Base-by-base conservation (phyloP, 371 early-diverging fungal species). In the Mortierella sp. region DNA sequence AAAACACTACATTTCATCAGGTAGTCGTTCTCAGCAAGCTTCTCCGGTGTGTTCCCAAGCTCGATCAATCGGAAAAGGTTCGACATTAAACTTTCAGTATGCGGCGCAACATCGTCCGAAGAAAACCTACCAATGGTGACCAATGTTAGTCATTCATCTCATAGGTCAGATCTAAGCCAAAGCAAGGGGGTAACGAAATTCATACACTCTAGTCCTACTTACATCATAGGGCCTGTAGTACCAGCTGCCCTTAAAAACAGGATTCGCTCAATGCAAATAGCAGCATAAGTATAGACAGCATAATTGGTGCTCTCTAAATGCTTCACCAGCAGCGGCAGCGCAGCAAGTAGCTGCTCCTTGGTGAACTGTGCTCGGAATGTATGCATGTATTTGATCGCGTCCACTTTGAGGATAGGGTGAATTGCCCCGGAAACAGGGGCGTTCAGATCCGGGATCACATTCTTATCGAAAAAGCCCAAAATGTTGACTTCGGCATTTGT, bases 21-120 rank as follows among this genome's bases (percentile, higher is more conserved):
- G 66, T 95, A 96, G 74, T 97, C 98, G 80, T 98, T 97, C 74
- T 98, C 99, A 0, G 98, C 96, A 60, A 98, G 80, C 80, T 97
- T 96, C 70, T 94, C 95, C 0, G 91, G 90, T 14, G 90, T 87
- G 12, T 81, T 81, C 11, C 88, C 91, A 61, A 72, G 72, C 69
- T 91, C 91, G 56, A 95, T 90, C 52, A 93, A 80, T 18, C 84
- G 85, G 80, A 97, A 96, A n/a, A 96, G 80, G 25, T 89, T 88
- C 3, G 86, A 83, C 50, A 97, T 83, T 57, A 97, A 82, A 4
- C 84, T 74, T 53, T 92, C 89, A 0, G 92, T 86, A 55, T 89
- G 88, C 18, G 91, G 89, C 52, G 85, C 85, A 48, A 97, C 82
- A 74, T 96, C 96, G 2, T 69, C 83, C 4, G 92, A 84, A 9